These are phyloP conservation scores for Perkinsus marinus DNA, from an alignment of 169 alveolate genomes.

Conservation along the genomic window DNA sequence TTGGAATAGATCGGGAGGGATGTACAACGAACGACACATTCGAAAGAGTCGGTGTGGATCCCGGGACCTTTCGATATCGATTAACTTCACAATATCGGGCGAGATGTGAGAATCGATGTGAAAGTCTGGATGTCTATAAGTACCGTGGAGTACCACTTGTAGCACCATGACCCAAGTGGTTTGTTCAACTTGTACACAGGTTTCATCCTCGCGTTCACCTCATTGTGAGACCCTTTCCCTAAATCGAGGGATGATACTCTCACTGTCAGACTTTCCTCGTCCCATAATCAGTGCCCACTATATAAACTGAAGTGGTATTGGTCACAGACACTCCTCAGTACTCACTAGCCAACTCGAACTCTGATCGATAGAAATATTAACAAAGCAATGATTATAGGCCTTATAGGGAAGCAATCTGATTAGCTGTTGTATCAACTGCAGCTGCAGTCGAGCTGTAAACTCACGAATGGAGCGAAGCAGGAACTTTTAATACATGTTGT, in stretches of 20 bases:
- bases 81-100: neutral
- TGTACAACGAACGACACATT: neutral
- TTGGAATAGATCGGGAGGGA: no score
- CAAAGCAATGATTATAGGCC: no score
- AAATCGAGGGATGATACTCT: neutral
- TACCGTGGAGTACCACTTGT: neutral
- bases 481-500: no score
- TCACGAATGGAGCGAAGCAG: no score
- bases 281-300: neutral
- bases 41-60: neutral
- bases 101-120: neutral
- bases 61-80: neutral
- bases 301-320: no score
- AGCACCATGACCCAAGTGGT: neutral
- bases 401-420: no score
- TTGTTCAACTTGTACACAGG: neutral
- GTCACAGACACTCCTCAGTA: no score
- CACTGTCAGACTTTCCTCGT: neutral
- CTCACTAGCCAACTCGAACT: no score
- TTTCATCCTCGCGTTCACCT: neutral
- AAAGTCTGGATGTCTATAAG: neutral
- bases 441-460: no score
- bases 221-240: neutral
- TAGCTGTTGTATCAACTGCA: no score
- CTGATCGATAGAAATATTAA: no score